phyloP scores from a whole-genome alignment of 2,329 filamentous ascomycete species.

The Blastomyces emzantsi region DNA sequence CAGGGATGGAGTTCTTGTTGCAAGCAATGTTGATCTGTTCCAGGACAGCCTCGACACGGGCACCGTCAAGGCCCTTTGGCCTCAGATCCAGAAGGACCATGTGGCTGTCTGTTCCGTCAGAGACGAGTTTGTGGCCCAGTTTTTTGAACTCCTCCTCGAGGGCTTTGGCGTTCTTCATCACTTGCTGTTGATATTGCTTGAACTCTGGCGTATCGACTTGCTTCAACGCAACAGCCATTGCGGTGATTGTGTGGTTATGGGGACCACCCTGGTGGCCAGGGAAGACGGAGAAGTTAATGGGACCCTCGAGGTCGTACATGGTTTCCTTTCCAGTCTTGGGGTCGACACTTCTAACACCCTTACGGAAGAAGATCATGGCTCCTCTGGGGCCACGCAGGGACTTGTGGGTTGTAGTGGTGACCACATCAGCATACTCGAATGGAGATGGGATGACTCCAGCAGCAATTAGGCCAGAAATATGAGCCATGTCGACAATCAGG shows the following conservation, averaged over 20 bases:
- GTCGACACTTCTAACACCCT: conserved; percentile 74
- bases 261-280: conserved; percentile 96
- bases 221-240: conserved; percentile 85
- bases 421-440: conserved; percentile 83
- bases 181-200: conserved; percentile 81
- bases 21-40: conserved; percentile 98
- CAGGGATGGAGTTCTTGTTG: conserved; percentile 99
- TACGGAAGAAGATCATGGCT: conserved; percentile 97
- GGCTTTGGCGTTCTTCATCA: conserved; percentile 83
- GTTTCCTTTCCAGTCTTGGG: conserved; percentile 78
- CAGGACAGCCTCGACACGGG: conserved; percentile 86
- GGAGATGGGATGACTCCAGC: conserved; percentile 85
- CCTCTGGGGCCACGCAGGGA: conserved; percentile 89
- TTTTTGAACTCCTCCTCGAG: conserved; percentile 65
- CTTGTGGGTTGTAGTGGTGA: conserved; percentile 98
- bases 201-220: conserved; percentile 87
- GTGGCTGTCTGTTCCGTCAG: conserved; percentile 94
- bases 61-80: conserved; percentile 76
- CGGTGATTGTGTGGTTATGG: conserved; percentile 98
- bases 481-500: conserved; percentile 90
- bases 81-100: conserved; percentile 89
- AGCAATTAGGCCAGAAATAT: conserved; percentile 89
- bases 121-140: conserved; percentile 75
- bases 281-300: conserved; percentile 96
- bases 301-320: conserved; percentile 80